Evolutionary conservation across 129 eudicot genomes (phyloP).

Genomic region (Chrysanthemum makinoi): DNA sequence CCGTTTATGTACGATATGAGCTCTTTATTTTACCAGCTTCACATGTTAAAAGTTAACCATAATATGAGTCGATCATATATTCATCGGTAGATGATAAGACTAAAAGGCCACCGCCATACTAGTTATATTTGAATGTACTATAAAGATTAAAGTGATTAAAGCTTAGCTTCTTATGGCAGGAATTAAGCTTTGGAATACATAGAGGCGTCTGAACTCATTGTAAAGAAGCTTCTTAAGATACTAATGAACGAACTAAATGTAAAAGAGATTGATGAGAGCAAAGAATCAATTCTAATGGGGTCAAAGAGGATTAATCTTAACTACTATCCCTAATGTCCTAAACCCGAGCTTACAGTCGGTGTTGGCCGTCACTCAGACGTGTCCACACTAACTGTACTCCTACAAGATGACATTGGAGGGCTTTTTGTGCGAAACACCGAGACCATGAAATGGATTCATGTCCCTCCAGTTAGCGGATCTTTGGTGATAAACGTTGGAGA

Average conservation of each 20-base stretch:
- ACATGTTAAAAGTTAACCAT: too few species aligned
- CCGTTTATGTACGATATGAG: too few species aligned
- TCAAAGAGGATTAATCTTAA: conserved; percentile 11
- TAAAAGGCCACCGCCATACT: not conserved
- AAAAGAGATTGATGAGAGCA: not conserved
- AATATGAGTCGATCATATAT: not conserved
- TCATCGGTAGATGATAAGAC: not conserved
- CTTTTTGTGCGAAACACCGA: not conserved
- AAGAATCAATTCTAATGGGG: conserved; percentile 8
- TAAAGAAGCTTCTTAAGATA: not conserved
- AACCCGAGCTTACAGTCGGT: conserved; percentile 16
- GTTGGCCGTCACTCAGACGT: conserved; percentile 14
- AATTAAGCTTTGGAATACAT: conserved; percentile 5
- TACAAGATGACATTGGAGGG: conserved; percentile 7
- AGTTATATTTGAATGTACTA: not conserved
- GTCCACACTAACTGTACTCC: conserved; percentile 6
- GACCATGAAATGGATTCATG: too few species aligned
- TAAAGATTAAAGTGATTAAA: too few species aligned
- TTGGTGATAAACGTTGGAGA: conserved; percentile 17
- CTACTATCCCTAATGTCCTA: conserved; percentile 17
- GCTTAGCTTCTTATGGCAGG: not conserved
- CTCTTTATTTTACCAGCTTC: too few species aligned
- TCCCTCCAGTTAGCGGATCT: conserved; percentile 8
- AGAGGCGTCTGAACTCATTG: too few species aligned
- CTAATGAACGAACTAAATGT: conserved; percentile 9